phyloP scores from a whole-genome alignment of 345 rosid genomes.

The Eucalyptus albens region DNA sequence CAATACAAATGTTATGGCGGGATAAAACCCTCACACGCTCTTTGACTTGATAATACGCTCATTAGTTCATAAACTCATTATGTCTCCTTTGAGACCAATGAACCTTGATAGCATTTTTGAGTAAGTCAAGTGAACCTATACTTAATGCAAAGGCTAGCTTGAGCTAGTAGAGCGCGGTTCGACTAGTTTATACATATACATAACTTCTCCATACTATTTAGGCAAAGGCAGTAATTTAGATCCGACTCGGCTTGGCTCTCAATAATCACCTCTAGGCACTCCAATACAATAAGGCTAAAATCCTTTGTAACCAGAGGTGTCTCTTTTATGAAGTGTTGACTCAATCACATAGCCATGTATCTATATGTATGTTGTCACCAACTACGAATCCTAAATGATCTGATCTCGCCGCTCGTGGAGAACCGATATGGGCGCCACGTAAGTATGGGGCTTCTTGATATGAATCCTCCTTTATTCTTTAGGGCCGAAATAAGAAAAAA shows the following conservation, averaged over 20 bases:
- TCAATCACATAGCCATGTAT: neutral
- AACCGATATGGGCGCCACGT: neutral
- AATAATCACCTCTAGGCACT: neutral
- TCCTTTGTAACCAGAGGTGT: neutral
- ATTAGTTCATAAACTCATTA: neutral
- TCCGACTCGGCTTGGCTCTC: neutral
- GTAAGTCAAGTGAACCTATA: neutral
- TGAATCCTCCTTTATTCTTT: neutral
- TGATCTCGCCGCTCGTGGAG: neutral
- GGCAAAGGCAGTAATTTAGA: fast-evolving
- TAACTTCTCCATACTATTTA: neutral
- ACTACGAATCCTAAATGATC: neutral
- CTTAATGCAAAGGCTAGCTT: neutral
- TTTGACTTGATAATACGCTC: neutral
- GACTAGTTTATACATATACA: neutral
- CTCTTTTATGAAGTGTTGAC: too few species aligned
- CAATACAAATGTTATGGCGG: neutral
- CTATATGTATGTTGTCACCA: neutral
- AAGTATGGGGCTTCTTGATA: neutral
- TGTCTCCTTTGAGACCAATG: neutral
- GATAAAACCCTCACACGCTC: neutral
- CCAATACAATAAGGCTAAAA: neutral
- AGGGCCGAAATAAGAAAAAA: neutral
- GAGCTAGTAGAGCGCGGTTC: neutral
- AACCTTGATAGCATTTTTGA: neutral